These are phyloP conservation scores for Diddensiella caesifluorescens DNA, from an alignment of 805 yeast species.

Conservation along the genomic window DNA sequence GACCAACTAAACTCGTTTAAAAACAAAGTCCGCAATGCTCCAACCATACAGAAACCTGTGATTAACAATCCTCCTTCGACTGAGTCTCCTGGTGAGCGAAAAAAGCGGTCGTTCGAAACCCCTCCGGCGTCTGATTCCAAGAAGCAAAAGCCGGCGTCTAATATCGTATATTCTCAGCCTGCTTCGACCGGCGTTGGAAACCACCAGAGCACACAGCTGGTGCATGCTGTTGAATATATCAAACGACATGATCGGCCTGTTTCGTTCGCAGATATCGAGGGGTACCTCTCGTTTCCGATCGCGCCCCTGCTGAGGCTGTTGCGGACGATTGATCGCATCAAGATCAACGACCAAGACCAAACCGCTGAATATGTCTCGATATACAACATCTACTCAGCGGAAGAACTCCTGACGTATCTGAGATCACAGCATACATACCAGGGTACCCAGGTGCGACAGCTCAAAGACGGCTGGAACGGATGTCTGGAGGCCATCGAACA, in stretches of 20 bases:
- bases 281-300: conserved; percentile 57
- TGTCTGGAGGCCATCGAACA: conserved; percentile 74
- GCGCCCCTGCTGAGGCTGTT: conserved; percentile 66
- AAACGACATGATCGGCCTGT: conserved; percentile 67
- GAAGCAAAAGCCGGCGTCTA: conserved; percentile 13
- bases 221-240: conserved; percentile 86
- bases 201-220: conserved; percentile 79
- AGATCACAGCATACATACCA: conserved; percentile 79
- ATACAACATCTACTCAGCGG: conserved; percentile 78
- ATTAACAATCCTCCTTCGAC: conserved; percentile 5
- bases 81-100: not conserved
- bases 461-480: conserved; percentile 91
- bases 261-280: conserved; percentile 55
- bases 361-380: conserved; percentile 84
- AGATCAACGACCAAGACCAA: conserved; percentile 52
- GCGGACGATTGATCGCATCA: conserved; percentile 70
- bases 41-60: conserved; percentile 29
- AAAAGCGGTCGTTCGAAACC: conserved; percentile 1
- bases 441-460: conserved; percentile 77
- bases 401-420: conserved; percentile 67
- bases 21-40: conserved; percentile 53
- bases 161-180: conserved; percentile 31
- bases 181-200: conserved; percentile 38
- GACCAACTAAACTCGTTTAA: conserved; percentile 63
- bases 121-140: conserved; percentile 3